Evolutionary conservation across 768 basidiomycete species (phyloP), one percentile per base, ranked within the genome.

Genomic region (Tricholoma flavovirens): DNA sequence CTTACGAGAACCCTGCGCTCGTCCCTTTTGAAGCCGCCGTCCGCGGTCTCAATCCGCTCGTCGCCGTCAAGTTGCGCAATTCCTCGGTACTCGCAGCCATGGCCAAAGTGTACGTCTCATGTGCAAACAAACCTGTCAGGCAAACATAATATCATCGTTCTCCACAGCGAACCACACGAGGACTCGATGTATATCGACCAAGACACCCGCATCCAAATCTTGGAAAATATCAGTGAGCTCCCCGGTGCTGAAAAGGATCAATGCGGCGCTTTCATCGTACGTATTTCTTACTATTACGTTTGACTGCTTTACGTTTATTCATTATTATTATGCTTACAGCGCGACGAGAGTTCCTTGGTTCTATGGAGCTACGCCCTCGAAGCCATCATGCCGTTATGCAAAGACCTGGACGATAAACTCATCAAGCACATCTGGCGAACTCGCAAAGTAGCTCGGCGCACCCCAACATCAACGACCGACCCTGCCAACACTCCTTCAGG

Each of bases 211-310:
- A 93, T 95, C 53, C 92, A 95, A 66, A 83, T 95, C 57, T 71
- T 95, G 19, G 84, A 86, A 53, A 79, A 79, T 36, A 83, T 93
- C 60, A 67, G 72, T 33, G 76, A 79, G 50, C 75, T 95, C 33
- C 86, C 87, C 1, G 74, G 80, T 35, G 91, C 90, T 3, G 89
- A 93, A 66, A 93, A 92, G 73, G 91, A 93, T 53, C 90, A 93
- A 61, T 91, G 88, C 49, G 91, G 86, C 15, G 92, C 92, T 1
- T 94, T 94, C 63, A 82, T 92, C 52, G 77, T 77, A 64, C 52
- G 74, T 5, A 26, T 26, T 26, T 70, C 43, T n/a, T n/a, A n/a
- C n/a, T 22, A 50, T 24, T 43, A 7, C n/a, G 17, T 42, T 50
- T 42, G 22, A 42, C n/a, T n/a, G 1, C 22, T 46, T 15, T 17